Base-by-base conservation (phyloP, 345 rosid species). In the Punica granatum region DNA sequence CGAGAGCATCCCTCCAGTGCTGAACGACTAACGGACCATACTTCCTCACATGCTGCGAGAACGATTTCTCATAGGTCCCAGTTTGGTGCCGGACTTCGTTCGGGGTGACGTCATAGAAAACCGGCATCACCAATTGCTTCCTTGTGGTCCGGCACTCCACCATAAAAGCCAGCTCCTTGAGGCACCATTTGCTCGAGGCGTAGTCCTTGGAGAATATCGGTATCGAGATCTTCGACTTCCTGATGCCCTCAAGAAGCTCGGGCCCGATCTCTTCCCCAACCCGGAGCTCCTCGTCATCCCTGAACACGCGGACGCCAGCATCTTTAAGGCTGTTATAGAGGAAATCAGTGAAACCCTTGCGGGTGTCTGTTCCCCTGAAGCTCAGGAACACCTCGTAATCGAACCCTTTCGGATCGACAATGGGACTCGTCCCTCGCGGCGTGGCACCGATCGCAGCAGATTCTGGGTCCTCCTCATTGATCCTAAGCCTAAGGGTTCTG, bases 131-230 rank as follows among this genome's bases (percentile, higher is more conserved):
- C 0, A 46, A 0, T 7, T 46, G 68, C 18, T 28, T 0, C 36
- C 68, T 11, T 21, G 26, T 0, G 3, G 4, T 19, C 11, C 42
- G 0, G 0, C 68, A 65, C 13, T 65, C 68, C 5, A 46, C 21
- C 25, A 31, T 65, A 12, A 43, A 49, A 25, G 54, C 59, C 19
- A 65, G 18, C 41, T 46, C 68, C 30, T 65, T 32, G 58, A 65
- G 51, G 68, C 68, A 65, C 59, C 59, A 65, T 32, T 65, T 65
- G 5, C 30, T 43, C 35, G n/a, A 32, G 15, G 67, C 67, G 3
- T 64, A 42, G 54, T 43, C 23, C 37, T 33, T 30, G 13, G 67
- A 43, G 67, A 65, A 43, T 49, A 65, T 14, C n/a, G 51, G 32
- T 0, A 65, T 46, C 28, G 67, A 32, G 6, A 64, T 28, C 13